These are phyloP conservation scores for Gracilaria vermiculophylla DNA, from an alignment of 23 red algal species.

Conservation along the genomic window DNA sequence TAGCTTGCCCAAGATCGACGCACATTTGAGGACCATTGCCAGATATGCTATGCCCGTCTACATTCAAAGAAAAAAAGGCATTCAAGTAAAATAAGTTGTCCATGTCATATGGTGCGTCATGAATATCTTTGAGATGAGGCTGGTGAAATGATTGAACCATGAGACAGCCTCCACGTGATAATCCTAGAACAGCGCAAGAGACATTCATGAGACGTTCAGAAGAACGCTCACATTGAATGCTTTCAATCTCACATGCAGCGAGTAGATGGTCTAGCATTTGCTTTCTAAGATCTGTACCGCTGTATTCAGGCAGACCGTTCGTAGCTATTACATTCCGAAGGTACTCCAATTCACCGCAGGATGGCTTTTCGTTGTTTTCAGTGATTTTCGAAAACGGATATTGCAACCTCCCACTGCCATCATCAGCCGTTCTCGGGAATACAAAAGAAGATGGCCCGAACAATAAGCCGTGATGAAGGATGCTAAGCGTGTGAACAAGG, in stretches of 20 bases:
- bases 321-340: conserved; percentile 34
- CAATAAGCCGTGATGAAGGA: not conserved
- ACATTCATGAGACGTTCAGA: not conserved
- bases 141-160: not conserved
- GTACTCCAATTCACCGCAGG: conserved; percentile 2
- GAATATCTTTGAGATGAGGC: too few relatives aligned
- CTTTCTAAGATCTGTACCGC: not conserved
- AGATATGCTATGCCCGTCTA: not conserved
- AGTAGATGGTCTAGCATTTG: conserved; percentile 9
- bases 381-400: conserved; percentile 33
- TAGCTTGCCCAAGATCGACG: not conserved
- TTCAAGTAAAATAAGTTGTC: not conserved
- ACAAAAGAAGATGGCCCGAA: not conserved
- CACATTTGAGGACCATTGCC: not conserved
- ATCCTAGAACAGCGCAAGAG: conserved; percentile 20
- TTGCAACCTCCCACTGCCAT: not conserved
- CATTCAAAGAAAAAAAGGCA: not conserved
- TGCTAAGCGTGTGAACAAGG: not conserved
- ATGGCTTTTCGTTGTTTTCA: not conserved
- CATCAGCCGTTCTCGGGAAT: not conserved
- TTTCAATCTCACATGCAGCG: not conserved
- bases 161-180: conserved; percentile 28
- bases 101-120: not conserved
- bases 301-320: conserved; percentile 18
- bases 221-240: not conserved